Conservation (phyloP, 106 monocot genomes). For the Phalaenopsis equestris region DNA sequence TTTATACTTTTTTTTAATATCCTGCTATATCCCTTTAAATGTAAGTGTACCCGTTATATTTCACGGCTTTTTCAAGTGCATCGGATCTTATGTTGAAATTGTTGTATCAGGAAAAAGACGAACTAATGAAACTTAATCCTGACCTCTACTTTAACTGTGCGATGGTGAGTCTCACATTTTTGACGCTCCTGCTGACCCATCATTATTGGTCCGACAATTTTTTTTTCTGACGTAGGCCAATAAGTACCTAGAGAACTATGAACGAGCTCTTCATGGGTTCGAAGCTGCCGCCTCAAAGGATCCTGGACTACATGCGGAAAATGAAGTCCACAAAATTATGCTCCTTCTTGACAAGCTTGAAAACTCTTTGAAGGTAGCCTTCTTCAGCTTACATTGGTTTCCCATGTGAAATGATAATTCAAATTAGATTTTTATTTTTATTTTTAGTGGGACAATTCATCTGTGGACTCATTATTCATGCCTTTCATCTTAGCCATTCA, state of each 20-base stretch:
- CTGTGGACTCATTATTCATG: neutral
- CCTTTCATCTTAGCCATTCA: neutral
- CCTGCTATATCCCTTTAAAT: neutral
- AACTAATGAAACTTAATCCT: conserved; percentile 62
- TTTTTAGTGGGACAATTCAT: conserved; percentile 1
- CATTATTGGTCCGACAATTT: neutral
- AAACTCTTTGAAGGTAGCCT: conserved; percentile 57
- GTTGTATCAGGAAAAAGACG: conserved; percentile 74
- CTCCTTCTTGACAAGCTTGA: conserved; percentile 83
- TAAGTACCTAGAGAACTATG: conserved; percentile 93
- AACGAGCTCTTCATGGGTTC: conserved; percentile 84
- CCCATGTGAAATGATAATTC: neutral
- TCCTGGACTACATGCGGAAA: conserved; percentile 69
- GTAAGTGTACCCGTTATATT: neutral
- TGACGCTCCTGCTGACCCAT: conserved; percentile 3
- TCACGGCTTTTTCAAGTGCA: neutral
- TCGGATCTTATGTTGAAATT: neutral
- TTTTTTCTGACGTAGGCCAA: conserved; percentile 42
- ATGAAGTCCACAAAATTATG: conserved; percentile 68
- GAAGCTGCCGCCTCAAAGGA: conserved; percentile 88
- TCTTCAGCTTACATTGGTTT: conserved; percentile 7
- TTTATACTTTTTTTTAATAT: neutral
- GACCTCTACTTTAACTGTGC: conserved; percentile 89
- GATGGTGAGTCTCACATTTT: conserved; percentile 45
- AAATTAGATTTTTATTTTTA: neutral